phyloP scores from a whole-genome alignment of 1,284 basidiomycete species.

The Sanguinoderma infundibulare region DNA sequence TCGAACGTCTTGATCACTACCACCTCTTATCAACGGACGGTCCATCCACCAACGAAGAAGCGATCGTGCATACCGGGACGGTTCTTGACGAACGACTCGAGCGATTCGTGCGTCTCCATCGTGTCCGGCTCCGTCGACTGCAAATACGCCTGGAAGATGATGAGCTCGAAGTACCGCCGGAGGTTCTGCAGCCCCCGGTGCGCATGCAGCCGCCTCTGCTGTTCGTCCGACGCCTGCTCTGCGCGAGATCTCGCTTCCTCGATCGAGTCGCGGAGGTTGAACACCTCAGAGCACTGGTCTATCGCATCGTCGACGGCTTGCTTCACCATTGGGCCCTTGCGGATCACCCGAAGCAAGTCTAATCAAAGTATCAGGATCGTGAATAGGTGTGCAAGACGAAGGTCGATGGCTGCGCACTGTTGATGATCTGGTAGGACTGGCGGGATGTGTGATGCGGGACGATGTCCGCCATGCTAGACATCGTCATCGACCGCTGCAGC shows the following conservation, averaged over 20 bases:
- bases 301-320: constrained; percentile 90
- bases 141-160: constrained; percentile 95
- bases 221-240: constrained; percentile 78
- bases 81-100: constrained; percentile 82
- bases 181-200: constrained; percentile 84
- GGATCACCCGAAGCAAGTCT: constrained; percentile 93
- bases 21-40: neutral
- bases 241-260: constrained; percentile 80
- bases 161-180: constrained; percentile 87
- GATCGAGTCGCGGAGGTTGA: constrained; percentile 89
- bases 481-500: constrained; percentile 43
- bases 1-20: constrained; percentile 94
- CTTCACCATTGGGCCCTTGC: constrained; percentile 90
- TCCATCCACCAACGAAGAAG: neutral
- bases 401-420: constrained; percentile 55
- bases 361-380: neutral
- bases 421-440: constrained; percentile 80
- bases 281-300: constrained; percentile 84
- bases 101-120: constrained; percentile 74
- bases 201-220: constrained; percentile 65
- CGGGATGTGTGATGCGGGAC: constrained; percentile 41
- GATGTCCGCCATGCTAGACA: constrained; percentile 36
- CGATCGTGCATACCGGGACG: constrained; percentile 64
- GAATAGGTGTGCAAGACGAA: neutral
- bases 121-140: constrained; percentile 87